phyloP scores from a whole-genome alignment of 129 eudicot genomes.

The Lactuca sativa region DNA sequence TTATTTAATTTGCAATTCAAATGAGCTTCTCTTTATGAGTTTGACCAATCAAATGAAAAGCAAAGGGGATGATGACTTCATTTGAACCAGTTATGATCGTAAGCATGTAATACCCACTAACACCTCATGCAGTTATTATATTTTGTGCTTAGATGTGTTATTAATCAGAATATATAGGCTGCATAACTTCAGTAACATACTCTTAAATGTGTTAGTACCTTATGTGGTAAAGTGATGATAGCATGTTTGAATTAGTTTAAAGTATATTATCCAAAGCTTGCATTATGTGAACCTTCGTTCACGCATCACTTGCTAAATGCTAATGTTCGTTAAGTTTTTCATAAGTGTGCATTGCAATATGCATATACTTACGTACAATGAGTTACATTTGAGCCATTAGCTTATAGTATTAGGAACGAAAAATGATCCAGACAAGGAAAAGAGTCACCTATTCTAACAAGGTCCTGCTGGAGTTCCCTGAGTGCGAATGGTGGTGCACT shows the following conservation, averaged over 20 bases:
- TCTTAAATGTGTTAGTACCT: not conserved
- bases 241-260: too few species aligned
- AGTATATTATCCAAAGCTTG: too few species aligned
- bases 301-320: not conserved
- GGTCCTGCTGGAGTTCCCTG: slow-evolving; percentile 67
- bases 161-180: not conserved
- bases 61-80: not conserved
- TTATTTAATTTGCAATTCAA: too few species aligned
- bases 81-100: not conserved
- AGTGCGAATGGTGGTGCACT: slow-evolving; percentile 51
- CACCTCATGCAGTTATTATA: not conserved
- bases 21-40: too few species aligned
- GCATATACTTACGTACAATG: not conserved
- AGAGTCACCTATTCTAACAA: slow-evolving; percentile 55
- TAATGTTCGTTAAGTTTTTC: not conserved
- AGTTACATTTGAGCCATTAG: slow-evolving; percentile 39
- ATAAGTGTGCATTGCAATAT: not conserved
- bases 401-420: slow-evolving; percentile 52
- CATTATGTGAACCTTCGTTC: not conserved
- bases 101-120: not conserved
- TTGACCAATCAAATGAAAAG: too few species aligned
- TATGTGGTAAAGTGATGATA: too few species aligned
- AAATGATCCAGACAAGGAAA: slow-evolving; percentile 65
- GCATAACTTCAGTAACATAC: not conserved
- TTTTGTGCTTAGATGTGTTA: not conserved